phyloP scores from a whole-genome alignment of 1,284 basidiomycete genomes.

The Heterobasidion occidentale region DNA sequence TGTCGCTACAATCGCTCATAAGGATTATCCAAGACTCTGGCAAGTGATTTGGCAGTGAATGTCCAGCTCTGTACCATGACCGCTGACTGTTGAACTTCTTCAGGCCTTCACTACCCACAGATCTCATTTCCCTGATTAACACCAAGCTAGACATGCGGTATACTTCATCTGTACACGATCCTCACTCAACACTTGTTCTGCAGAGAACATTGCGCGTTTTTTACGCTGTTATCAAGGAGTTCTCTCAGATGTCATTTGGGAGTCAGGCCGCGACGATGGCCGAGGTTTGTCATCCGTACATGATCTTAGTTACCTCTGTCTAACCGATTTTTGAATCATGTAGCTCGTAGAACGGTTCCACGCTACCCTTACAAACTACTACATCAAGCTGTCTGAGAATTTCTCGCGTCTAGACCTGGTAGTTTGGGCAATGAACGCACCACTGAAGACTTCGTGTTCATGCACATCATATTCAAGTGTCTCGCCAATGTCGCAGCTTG shows the following conservation, averaged over 20 bases:
- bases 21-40: conserved; percentile 67
- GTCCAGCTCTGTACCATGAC: neutral
- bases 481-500: conserved; percentile 58
- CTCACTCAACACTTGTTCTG: conserved; percentile 41
- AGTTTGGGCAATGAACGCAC: conserved; percentile 29
- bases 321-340: neutral
- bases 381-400: conserved; percentile 40
- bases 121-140: conserved; percentile 50
- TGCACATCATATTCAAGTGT: conserved; percentile 66
- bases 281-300: conserved; percentile 27
- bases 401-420: conserved; percentile 24
- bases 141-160: conserved; percentile 42
- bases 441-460: conserved; percentile 47
- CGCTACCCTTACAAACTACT: conserved; percentile 45
- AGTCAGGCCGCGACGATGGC: conserved; percentile 58
- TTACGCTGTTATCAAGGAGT: conserved; percentile 60
- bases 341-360: conserved; percentile 53
- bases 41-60: conserved; percentile 19
- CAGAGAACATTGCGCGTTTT: conserved; percentile 54
- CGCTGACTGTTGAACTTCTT: neutral
- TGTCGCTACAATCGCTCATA: conserved; percentile 61
- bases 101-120: conserved; percentile 57
- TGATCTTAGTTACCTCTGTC: neutral
- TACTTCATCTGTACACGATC: conserved; percentile 29
- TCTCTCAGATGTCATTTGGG: conserved; percentile 58